Evolutionary conservation across 495 filamentous ascomycete species (phyloP).

Genomic region (Thozetella sp.): DNA sequence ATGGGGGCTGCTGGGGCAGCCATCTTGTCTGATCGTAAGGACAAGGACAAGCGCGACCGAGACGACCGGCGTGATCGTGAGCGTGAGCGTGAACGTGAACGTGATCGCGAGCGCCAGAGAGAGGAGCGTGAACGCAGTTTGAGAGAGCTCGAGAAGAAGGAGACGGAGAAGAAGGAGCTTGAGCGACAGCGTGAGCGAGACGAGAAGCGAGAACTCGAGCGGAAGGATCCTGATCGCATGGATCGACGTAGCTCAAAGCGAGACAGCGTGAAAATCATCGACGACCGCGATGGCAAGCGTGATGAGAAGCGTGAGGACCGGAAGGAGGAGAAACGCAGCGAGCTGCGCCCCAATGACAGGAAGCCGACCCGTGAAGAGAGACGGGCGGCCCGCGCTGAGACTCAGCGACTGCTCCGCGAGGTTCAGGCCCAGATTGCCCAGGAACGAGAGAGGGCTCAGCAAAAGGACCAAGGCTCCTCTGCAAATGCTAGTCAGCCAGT

Average conservation of each 20-base stretch:
- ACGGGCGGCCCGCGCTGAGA: slow-evolving; percentile 21
- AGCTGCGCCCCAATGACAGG: slow-evolving; percentile 6
- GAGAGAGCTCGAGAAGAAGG: background rate
- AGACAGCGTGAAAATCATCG: slow-evolving; percentile 4
- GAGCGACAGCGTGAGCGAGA: slow-evolving; percentile 11
- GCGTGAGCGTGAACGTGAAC: slow-evolving; percentile 13
- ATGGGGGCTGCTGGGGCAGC: slow-evolving; percentile 44
- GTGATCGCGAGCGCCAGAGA: slow-evolving; percentile 1
- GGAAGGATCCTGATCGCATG: slow-evolving; percentile 18
- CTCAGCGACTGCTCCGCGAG: slow-evolving; percentile 21
- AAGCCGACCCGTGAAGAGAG: slow-evolving; percentile 25
- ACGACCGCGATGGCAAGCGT: slow-evolving; percentile 11
- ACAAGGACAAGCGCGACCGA: slow-evolving; percentile 4
- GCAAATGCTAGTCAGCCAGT: background rate
- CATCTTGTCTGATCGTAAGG: slow-evolving; percentile 38
- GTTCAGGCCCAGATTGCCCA: slow-evolving; percentile 21
- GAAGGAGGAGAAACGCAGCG: slow-evolving; percentile 19
- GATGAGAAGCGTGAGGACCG: slow-evolving; percentile 9
- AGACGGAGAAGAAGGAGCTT: slow-evolving; percentile 7
- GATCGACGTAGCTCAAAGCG: slow-evolving; percentile 19
- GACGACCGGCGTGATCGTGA: slow-evolving; percentile 7
- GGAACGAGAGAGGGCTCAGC: slow-evolving; percentile 18
- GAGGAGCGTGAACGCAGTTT: slow-evolving; percentile 3
- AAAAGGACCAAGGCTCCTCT: background rate
- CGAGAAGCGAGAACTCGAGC: slow-evolving; percentile 18